Evolutionary conservation across 306 rosid genomes (phyloP).

Genomic region (Inga leiocalycina): DNA sequence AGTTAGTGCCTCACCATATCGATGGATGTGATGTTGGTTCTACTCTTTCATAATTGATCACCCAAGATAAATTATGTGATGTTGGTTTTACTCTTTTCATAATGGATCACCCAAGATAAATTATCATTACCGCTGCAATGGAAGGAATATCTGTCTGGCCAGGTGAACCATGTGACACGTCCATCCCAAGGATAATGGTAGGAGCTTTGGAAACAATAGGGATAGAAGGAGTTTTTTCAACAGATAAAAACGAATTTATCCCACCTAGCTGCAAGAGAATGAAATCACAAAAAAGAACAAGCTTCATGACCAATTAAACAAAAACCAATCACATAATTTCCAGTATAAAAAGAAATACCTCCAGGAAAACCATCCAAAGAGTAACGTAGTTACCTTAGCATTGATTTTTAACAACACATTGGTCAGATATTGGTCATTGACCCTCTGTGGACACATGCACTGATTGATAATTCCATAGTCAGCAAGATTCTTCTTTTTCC

Average conservation of each 20-base stretch:
- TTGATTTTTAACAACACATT: slow-evolving; percentile 85
- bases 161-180: slow-evolving; percentile 99
- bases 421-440: slow-evolving; percentile 79
- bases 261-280: slow-evolving; percentile 82
- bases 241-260: slow-evolving; percentile 72
- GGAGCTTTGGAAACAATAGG: slow-evolving; percentile 87
- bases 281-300: neutral
- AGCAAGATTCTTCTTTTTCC: slow-evolving; percentile 89
- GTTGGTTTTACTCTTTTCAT: neutral
- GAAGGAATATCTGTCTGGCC: slow-evolving; percentile 92
- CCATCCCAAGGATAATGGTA: slow-evolving; percentile 91
- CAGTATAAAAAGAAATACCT: neutral
- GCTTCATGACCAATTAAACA: neutral
- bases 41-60: neutral
- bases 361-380: neutral
- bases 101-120: neutral
- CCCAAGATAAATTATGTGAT: neutral
- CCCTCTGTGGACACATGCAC: slow-evolving; percentile 80
- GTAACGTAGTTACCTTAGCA: slow-evolving; percentile 67
- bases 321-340: neutral
- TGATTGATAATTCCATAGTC: slow-evolving; percentile 81
- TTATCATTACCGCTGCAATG: slow-evolving; percentile 76
- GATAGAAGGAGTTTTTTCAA: slow-evolving; percentile 66
- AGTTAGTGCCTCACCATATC: neutral
- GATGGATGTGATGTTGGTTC: neutral